phyloP scores from a whole-genome alignment of 2,329 filamentous ascomycete species.

The Diaporthe ilicicola region DNA sequence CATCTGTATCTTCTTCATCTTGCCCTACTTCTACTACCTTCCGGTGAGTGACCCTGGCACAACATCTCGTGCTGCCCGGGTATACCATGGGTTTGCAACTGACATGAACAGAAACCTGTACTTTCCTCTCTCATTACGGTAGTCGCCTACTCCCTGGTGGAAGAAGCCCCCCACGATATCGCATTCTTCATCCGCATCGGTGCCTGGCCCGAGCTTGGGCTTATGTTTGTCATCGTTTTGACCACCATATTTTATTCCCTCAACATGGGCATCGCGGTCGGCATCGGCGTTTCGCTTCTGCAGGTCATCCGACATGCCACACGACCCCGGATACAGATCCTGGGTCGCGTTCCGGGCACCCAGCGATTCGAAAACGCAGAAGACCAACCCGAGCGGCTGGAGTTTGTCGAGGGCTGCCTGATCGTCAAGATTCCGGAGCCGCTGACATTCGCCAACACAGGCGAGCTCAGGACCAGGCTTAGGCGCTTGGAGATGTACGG shows the following conservation, averaged over 20 bases:
- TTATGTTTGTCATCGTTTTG: slow-evolving; percentile 91
- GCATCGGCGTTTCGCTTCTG: slow-evolving; percentile 88
- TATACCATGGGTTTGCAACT: not conserved
- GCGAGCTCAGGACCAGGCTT: slow-evolving; percentile 85
- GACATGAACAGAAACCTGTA: slow-evolving; percentile 79
- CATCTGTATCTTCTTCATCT: slow-evolving; percentile 79
- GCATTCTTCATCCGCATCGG: slow-evolving; percentile 86
- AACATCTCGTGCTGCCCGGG: slow-evolving; percentile 23
- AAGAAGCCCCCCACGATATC: slow-evolving; percentile 94
- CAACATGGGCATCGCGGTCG: slow-evolving; percentile 90
- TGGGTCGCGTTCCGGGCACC: slow-evolving; percentile 87
- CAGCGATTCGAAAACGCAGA: slow-evolving; percentile 88
- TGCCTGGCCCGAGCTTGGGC: slow-evolving; percentile 83
- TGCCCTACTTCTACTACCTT: slow-evolving; percentile 94
- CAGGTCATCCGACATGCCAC: slow-evolving; percentile 92
- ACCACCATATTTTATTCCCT: slow-evolving; percentile 96
- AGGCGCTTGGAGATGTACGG: slow-evolving; percentile 89
- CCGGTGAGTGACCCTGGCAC: slow-evolving; percentile 72
- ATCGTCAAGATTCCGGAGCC: slow-evolving; percentile 99
- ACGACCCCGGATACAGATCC: slow-evolving; percentile 92
- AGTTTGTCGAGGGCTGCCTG: slow-evolving; percentile 90
- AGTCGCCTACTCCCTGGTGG: slow-evolving; percentile 91
- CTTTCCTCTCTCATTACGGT: slow-evolving; percentile 94
- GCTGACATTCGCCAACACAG: slow-evolving; percentile 95
- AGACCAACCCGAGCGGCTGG: slow-evolving; percentile 74